phyloP scores from a whole-genome alignment of 2,329 filamentous ascomycete genomes.

The Fusarium chlamydosporum region DNA sequence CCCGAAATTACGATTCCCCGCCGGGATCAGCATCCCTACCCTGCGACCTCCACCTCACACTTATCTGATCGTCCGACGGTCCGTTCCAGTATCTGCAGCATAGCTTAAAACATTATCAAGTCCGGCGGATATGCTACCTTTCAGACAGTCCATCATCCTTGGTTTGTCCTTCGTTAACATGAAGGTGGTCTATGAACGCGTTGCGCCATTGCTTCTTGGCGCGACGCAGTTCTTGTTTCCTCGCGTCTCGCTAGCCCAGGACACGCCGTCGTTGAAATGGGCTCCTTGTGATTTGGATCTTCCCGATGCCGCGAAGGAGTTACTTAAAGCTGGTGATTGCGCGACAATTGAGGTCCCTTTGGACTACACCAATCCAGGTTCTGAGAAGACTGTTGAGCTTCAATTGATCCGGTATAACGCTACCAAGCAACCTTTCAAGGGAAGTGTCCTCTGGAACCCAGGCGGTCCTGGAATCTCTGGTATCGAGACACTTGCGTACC shows the following conservation, averaged over 20 bases:
- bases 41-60: not conserved
- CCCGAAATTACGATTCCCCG: conserved; percentile 1
- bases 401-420: conserved; percentile 54
- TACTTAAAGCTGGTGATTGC: conserved; percentile 49
- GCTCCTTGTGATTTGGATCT: conserved; percentile 22
- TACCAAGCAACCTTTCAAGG: conserved; percentile 50
- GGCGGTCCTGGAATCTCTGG: conserved; percentile 54
- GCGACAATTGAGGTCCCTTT: conserved; percentile 56
- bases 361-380: conserved; percentile 54
- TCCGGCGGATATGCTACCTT: not conserved
- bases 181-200: conserved; percentile 4
- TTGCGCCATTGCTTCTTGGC: conserved; percentile 12
- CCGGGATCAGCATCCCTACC: conserved; percentile 12
- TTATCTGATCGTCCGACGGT: conserved; percentile 9
- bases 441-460: conserved; percentile 58
- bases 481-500: conserved; percentile 26
- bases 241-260: not conserved
- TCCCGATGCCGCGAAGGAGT: conserved; percentile 2
- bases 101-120: not conserved
- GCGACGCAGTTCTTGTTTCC: conserved; percentile 5
- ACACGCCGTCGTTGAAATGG: conserved; percentile 18
- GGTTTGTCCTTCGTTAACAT: not conserved
- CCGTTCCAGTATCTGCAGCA: not conserved
- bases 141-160: not conserved
- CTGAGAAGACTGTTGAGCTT: conserved; percentile 50